phyloP scores from a whole-genome alignment of 2,329 filamentous ascomycete genomes.

The Thelonectria discophora region DNA sequence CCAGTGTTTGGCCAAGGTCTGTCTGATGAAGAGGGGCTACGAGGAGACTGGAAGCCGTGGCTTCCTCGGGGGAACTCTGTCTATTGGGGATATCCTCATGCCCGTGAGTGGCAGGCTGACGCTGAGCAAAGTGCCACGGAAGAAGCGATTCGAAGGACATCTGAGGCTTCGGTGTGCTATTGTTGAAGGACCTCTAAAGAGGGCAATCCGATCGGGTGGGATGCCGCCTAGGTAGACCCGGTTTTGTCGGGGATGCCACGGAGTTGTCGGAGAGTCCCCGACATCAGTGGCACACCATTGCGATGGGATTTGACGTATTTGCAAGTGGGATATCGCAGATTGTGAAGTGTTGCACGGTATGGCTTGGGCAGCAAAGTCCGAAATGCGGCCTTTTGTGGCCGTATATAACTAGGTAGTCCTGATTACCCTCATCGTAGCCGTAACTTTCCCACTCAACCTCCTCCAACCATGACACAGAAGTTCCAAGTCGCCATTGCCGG shows the following conservation, averaged over 20 bases:
- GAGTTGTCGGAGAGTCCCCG: background rate
- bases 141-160: too few relatives aligned
- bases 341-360: background rate
- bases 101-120: background rate
- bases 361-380: background rate
- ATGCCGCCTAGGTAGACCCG: too few relatives aligned
- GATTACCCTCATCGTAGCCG: too few relatives aligned
- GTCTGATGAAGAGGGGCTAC: too few relatives aligned
- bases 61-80: background rate
- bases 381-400: background rate
- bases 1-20: too few relatives aligned
- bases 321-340: background rate
- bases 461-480: constrained; percentile 18
- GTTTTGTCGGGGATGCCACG: background rate
- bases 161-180: too few relatives aligned
- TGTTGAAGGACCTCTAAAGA: background rate
- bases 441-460: background rate
- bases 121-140: too few relatives aligned
- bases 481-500: constrained; percentile 58
- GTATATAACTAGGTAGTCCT: background rate
- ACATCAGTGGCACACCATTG: background rate
- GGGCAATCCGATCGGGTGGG: background rate
- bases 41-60: too few relatives aligned
- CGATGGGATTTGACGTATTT: background rate
- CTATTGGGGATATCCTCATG: background rate